A percentile compares a stretch with the other conserved stretches of the same genome.
These are phyloP conservation scores for Pyrenophora teres DNA, from an alignment of 2,329 filamentous ascomycete species.

Conservation along the genomic window DNA sequence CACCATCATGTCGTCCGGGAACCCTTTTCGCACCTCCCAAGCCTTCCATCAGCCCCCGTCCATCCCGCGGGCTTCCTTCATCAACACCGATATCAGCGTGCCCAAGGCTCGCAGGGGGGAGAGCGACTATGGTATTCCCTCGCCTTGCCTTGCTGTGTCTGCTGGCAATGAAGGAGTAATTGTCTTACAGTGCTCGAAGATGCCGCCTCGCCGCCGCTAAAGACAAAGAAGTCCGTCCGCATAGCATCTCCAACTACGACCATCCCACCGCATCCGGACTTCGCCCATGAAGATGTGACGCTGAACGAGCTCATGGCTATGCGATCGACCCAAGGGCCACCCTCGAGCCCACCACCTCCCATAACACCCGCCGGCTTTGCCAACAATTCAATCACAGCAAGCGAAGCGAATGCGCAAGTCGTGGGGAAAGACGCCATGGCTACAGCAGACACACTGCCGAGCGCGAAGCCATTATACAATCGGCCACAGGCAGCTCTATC, in stretches of 20 bases:
- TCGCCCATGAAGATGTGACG: conserved; percentile 28
- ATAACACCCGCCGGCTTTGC: conserved; percentile 24
- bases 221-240: conserved; percentile 66
- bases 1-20: conserved; percentile 47
- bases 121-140: conserved; percentile 41
- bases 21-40: conserved; percentile 47
- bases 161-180: conserved; percentile 41
- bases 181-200: conserved; percentile 38
- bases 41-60: conserved; percentile 29
- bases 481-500: conserved; percentile 18
- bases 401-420: conserved; percentile 19
- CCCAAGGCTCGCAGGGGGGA: conserved; percentile 25
- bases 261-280: conserved; percentile 41
- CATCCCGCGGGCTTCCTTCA: conserved; percentile 34
- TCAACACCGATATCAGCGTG: conserved; percentile 30
- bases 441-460: conserved; percentile 28
- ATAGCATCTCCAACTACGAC: conserved; percentile 50
- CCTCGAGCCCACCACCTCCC: conserved; percentile 26
- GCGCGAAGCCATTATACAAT: conserved; percentile 25
- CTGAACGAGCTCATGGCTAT: conserved; percentile 23
- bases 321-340: conserved; percentile 14
- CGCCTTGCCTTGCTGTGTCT: conserved; percentile 26
- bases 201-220: conserved; percentile 26
- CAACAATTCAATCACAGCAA: conserved; percentile 20
- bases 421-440: conserved; percentile 31